phyloP scores from a whole-genome alignment of 2,329 filamentous ascomycete species.

The Pseudogymnoascus sp. region DNA sequence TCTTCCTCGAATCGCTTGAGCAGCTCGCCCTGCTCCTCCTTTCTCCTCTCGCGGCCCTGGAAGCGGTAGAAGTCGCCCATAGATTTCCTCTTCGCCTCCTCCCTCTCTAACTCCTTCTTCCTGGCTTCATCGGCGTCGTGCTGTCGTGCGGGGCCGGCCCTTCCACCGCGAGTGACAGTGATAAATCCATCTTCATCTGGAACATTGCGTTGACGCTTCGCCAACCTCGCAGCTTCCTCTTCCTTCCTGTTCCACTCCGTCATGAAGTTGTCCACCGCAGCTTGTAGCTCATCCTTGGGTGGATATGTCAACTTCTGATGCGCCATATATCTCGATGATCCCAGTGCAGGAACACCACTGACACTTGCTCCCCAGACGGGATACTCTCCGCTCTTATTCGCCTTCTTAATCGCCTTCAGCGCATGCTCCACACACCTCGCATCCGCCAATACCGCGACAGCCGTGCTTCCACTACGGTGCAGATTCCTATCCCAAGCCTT shows the following conservation, averaged over 20 bases:
- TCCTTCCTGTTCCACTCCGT: conserved; percentile 66
- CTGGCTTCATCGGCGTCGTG: conserved; percentile 58
- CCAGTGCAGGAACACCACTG: conserved; percentile 47
- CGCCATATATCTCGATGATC: conserved; percentile 45
- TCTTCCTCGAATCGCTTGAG: conserved; percentile 70
- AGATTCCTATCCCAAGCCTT: conserved; percentile 64
- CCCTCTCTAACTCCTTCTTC: conserved; percentile 53
- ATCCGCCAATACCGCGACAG: conserved; percentile 78
- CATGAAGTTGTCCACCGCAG: conserved; percentile 78
- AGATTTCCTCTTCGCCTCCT: conserved; percentile 53
- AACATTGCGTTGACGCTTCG: conserved; percentile 59
- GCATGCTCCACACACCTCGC: conserved; percentile 66
- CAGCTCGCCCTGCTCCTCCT: conserved; percentile 62
- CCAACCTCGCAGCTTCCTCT: conserved; percentile 53
- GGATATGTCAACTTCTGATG: conserved; percentile 70
- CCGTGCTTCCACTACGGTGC: conserved; percentile 66
- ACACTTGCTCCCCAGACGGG: conserved; percentile 63
- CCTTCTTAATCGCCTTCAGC: conserved; percentile 63
- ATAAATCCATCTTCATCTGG: conserved; percentile 95
- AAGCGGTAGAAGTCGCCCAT: conserved; percentile 74
- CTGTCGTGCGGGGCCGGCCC: conserved; percentile 62
- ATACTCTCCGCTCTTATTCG: conserved; percentile 46
- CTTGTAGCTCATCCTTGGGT: conserved; percentile 55
- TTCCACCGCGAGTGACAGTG: conserved; percentile 71
- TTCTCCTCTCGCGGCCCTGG: conserved; percentile 71